These are phyloP conservation scores for Boehmeria nivea DNA, from an alignment of 306 rosid species.

Conservation along the genomic window DNA sequence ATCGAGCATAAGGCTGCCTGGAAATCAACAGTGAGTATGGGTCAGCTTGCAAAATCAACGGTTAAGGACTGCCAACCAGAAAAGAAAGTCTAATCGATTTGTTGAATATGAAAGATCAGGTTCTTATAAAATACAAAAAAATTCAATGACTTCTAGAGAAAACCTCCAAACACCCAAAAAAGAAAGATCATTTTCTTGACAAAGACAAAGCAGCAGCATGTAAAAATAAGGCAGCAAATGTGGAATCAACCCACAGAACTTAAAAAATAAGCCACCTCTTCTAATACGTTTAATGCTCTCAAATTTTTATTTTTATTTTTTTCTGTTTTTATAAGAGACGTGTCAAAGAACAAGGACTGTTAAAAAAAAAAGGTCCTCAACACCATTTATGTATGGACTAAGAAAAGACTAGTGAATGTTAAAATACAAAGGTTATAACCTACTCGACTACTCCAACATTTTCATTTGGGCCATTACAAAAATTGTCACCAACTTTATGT, in stretches of 20 bases:
- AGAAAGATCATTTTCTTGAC: constrained; percentile 1
- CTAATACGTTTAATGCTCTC: neutral
- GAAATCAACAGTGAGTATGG: constrained; percentile 27
- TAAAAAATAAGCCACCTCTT: too few species aligned
- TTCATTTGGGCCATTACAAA: neutral
- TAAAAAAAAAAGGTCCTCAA: too few species aligned
- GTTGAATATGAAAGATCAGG: constrained; percentile 1
- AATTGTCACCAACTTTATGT: neutral
- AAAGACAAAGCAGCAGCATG: constrained; percentile 10
- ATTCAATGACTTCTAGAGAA: too few species aligned
- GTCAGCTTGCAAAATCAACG: constrained; percentile 31
- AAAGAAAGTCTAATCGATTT: neutral
- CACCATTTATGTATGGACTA: neutral
- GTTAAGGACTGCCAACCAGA: constrained; percentile 14
- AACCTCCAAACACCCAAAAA: constrained; percentile 6
- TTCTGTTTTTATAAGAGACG: neutral
- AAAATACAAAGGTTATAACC: too few species aligned
- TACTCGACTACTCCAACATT: neutral
- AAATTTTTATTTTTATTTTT: too few species aligned
- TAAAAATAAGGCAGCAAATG: too few species aligned
- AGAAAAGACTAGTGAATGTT: too few species aligned
- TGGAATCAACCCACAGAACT: neutral
- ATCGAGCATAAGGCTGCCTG: constrained; percentile 95
- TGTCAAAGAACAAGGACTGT: neutral
- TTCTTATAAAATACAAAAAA: neutral